Evolutionary conservation across 1,284 basidiomycete species (phyloP), one percentile per base, ranked within the genome.

Genomic region (Heterobasidion parviporum): DNA sequence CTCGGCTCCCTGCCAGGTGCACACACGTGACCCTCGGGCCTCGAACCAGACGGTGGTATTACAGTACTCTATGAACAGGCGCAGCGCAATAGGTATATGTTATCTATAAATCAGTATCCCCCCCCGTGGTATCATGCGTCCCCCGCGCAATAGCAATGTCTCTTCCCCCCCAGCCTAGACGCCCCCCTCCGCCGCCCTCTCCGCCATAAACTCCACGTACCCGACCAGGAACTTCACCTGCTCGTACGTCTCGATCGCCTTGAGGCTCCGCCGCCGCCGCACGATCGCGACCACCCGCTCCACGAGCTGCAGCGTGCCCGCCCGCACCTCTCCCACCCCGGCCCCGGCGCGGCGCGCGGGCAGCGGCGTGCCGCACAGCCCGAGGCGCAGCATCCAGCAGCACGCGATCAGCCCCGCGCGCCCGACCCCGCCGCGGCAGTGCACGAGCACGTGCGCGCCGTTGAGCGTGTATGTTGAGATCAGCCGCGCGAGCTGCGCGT

Each of bases 341-440:
- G 16, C 48, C 4, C n/a, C 34, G 15, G 14, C 12, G 52, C 15
- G 26, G 56, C 50, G 12, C 33, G n/a, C 10, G n/a, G 38, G n/a
- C 4, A n/a, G 18, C 38, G 36, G 50, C 43, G 54, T 35, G 10
- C 87, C 88, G 62, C 84, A 89, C 15, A 98, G 78, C 6, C 95
- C 95, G 64, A 98, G 85, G 69, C 92, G 95, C 59, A 97, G 76
- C 67, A 92, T 80, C 96, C 96, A 98, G 61, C 89, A 89, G 63
- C 90, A 93, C 1, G 95, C 95, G 38, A 98, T 80, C 45, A 98
- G 78, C 1, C 95, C 95, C 0, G 96, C 96, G 32, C 96, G 82
- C 1, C 96, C 96, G 5, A 99, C 90, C 6, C 96, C 96, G 38
- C 95, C 96, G 32, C 96, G 82, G 68, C 96, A 99, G 64, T 98